These are phyloP conservation scores for Saccharomycopsis crataegensis DNA, from an alignment of 1,139 yeast genomes.

Conservation along the genomic window DNA sequence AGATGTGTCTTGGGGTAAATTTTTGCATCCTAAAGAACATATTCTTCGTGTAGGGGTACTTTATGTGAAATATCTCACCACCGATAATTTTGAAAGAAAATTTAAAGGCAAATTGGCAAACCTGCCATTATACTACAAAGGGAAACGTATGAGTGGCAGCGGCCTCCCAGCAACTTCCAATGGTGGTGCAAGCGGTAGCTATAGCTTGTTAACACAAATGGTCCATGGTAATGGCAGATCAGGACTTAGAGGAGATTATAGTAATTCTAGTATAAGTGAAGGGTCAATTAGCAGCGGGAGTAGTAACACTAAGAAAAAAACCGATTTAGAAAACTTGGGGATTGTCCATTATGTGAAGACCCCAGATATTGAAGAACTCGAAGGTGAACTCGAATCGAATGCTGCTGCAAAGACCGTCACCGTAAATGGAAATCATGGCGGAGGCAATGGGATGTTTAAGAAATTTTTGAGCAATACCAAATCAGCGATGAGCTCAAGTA, in stretches of 20 bases:
- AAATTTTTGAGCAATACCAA: conserved; percentile 13
- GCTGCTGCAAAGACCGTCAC: conserved; percentile 18
- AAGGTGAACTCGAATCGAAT: conserved; percentile 18
- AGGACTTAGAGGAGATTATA: conserved; percentile 14
- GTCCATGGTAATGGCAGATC: conserved; percentile 28
- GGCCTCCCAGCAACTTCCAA: conserved; percentile 17
- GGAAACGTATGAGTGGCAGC: conserved; percentile 22
- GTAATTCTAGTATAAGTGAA: not conserved
- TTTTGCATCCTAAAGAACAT: conserved; percentile 48
- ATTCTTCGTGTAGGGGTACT: conserved; percentile 55
- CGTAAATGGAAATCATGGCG: not conserved
- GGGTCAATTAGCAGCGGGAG: not conserved
- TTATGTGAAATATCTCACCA: conserved; percentile 30
- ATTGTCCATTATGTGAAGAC: conserved; percentile 18
- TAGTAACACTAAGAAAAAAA: not conserved
- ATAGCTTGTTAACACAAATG: conserved; percentile 34
- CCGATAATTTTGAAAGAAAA: conserved; percentile 49
- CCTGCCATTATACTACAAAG: conserved; percentile 45
- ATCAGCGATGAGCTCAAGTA: conserved; percentile 3
- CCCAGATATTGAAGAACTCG: conserved; percentile 22
- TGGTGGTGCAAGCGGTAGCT: conserved; percentile 27
- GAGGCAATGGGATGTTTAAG: conserved; percentile 20
- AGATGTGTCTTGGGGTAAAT: not conserved
- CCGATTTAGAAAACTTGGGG: conserved; percentile 26
- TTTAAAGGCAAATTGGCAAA: conserved; percentile 51